Conservation (phyloP, 129 eudicot species). For the Saussurea involucrata region DNA sequence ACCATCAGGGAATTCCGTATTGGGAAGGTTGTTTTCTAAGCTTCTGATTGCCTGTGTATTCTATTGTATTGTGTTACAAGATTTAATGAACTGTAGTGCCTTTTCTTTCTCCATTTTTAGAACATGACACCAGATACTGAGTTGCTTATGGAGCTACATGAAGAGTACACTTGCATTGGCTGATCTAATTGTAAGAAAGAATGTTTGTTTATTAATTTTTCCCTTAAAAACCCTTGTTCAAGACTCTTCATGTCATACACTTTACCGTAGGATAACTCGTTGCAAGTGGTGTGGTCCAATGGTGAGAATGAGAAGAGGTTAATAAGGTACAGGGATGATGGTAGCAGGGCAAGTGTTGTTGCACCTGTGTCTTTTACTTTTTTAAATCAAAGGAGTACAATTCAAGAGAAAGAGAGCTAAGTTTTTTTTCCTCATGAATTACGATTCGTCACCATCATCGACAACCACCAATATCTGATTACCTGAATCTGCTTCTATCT, state of each 20-base stretch:
- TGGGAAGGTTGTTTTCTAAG: too few species aligned
- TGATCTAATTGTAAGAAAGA: conserved; percentile 63
- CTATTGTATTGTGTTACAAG: too few species aligned
- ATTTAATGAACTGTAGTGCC: too few species aligned
- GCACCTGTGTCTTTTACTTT: too few species aligned
- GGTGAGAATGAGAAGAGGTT: conserved; percentile 27
- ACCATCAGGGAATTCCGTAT: too few species aligned
- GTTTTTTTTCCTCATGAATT: too few species aligned
- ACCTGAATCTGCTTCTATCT: not conserved
- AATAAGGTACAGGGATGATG: conserved; percentile 47
- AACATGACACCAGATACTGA: conserved; percentile 82
- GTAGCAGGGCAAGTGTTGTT: too few species aligned
- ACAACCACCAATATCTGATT: too few species aligned
- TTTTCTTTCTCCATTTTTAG: conserved; percentile 34
- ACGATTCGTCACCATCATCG: too few species aligned
- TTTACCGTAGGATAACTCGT: conserved; percentile 67
- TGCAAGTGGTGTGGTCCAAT: conserved; percentile 82
- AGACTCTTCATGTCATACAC: not conserved
- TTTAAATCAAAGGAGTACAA: too few species aligned
- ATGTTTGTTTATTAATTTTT: not conserved
- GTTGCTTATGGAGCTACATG: conserved; percentile 67
- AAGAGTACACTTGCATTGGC: conserved; percentile 78
- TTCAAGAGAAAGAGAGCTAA: too few species aligned
- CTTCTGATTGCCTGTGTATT: too few species aligned
- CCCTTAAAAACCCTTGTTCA: not conserved